Conservation (phyloP, 805 yeast species). For the Starmerella potacharoeniae region DNA sequence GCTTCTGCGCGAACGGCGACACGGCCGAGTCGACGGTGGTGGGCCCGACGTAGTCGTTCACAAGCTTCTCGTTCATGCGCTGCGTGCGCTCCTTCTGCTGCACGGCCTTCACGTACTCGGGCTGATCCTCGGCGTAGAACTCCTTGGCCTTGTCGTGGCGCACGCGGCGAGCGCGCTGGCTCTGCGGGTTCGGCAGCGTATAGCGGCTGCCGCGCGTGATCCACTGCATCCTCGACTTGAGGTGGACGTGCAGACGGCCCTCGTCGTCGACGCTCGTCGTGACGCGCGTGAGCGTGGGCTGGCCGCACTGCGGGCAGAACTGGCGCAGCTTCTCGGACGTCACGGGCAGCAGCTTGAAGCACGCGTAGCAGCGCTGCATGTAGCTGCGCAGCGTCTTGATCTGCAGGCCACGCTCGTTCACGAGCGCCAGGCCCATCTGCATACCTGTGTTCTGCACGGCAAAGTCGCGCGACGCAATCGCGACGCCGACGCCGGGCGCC, state of each 20-base stretch:
- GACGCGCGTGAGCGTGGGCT: conserved; percentile 77
- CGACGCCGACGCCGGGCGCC: conserved; percentile 47
- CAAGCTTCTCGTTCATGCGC: conserved; percentile 70
- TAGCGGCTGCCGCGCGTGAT: conserved; percentile 73
- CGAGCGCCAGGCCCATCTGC: conserved; percentile 77
- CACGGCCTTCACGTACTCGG: conserved; percentile 78
- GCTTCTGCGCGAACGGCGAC: conserved; percentile 76
- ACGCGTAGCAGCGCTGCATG: conserved; percentile 95
- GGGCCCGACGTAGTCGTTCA: conserved; percentile 90
- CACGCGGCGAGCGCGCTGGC: conserved; percentile 59
- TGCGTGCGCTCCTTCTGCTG: conserved; percentile 82
- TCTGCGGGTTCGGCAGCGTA: conserved; percentile 76
- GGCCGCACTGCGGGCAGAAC: conserved; percentile 94
- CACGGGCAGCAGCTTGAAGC: conserved; percentile 72
- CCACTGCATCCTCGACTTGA: conserved; percentile 91
- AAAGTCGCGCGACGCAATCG: conserved; percentile 89
- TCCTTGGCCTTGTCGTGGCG: conserved; percentile 74
- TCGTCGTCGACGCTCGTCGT: conserved; percentile 66
- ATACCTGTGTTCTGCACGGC: conserved; percentile 93
- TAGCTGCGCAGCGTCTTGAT: conserved; percentile 78
- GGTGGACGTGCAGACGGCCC: conserved; percentile 77
- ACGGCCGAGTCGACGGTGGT: conserved; percentile 67
- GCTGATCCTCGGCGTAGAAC: conserved; percentile 77
- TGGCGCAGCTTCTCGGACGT: conserved; percentile 47
- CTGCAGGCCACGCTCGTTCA: conserved; percentile 77